Evolutionary conservation across 1,139 yeast species (phyloP).

Genomic region (Pneumocystis canis): DNA sequence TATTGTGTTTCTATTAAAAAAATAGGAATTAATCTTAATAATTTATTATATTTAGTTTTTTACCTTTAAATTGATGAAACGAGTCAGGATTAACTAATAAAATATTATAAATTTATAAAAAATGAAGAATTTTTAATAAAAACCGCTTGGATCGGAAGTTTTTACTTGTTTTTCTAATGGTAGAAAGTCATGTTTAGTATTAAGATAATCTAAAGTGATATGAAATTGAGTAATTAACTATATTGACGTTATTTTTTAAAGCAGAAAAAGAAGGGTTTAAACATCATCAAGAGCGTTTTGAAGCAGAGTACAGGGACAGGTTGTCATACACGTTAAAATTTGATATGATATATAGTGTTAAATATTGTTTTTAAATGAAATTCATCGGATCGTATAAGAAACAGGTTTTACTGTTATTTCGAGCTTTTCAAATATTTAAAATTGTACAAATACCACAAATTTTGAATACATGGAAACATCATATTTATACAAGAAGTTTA

Average conservation of each 20-base stretch:
- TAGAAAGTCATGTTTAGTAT: slow-evolving; percentile 49
- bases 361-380: too few species aligned
- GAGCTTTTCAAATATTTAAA: too few species aligned
- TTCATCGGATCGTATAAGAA: not conserved
- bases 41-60: too few species aligned
- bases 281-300: slow-evolving; percentile 77
- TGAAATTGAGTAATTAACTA: slow-evolving; percentile 75
- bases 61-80: slow-evolving; percentile 1
- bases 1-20: slow-evolving; percentile 25
- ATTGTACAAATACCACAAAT: too few species aligned
- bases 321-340: not conserved
- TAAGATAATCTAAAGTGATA: slow-evolving; percentile 77
- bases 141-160: slow-evolving; percentile 36
- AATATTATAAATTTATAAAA: too few species aligned
- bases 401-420: not conserved
- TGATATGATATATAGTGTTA: too few species aligned
- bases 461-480: too few species aligned
- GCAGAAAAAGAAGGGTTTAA: too few species aligned
- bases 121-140: slow-evolving; percentile 18
- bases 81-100: not conserved
- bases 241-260: too few species aligned
- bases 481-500: not conserved
- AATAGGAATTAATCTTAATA: too few species aligned
- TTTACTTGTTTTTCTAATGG: slow-evolving; percentile 38
- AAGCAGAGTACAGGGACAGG: slow-evolving; percentile 43